phyloP scores from a whole-genome alignment of 202 grass and related monocot species.

The Hordeum pubiflorum region DNA sequence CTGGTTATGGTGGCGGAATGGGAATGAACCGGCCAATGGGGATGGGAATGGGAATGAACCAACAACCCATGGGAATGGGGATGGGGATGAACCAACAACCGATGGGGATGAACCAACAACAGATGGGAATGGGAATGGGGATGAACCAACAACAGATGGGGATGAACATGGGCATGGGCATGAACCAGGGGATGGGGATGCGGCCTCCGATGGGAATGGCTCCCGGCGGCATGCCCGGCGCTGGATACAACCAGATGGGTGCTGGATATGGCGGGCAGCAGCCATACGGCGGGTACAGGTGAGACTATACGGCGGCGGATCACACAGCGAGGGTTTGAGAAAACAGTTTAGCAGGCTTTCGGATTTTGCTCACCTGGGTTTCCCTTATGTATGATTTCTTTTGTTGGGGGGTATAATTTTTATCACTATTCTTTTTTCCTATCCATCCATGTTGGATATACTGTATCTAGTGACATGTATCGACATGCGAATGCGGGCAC shows the following conservation, averaged over 20 bases:
- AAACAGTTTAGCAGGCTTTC: constrained; percentile 17
- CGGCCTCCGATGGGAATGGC: constrained; percentile 54
- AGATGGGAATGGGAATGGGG: background rate
- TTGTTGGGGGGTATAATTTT: constrained; percentile 50
- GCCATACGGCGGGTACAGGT: constrained; percentile 80
- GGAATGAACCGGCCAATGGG: constrained; percentile 59
- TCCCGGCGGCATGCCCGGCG: constrained; percentile 46
- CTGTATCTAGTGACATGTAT: constrained; percentile 40
- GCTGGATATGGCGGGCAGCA: constrained; percentile 67
- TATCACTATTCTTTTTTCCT: constrained; percentile 39
- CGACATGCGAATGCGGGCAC: background rate
- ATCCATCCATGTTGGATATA: constrained; percentile 48
- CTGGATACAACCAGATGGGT: constrained; percentile 77
- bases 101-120: background rate
- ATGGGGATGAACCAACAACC: constrained; percentile 12
- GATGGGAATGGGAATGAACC: constrained; percentile 53
- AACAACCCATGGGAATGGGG: constrained; percentile 40
- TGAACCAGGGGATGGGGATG: constrained; percentile 73
- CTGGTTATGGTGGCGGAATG: constrained; percentile 44
- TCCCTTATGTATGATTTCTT: constrained; percentile 37
- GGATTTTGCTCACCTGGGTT: constrained; percentile 35
- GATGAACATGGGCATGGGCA: constrained; percentile 48
- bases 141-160: constrained; percentile 35
- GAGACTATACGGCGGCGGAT: constrained; percentile 13
- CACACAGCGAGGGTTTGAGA: background rate